A percentile compares a stretch with the other conserved stretches of the same genome.
These are phyloP conservation scores for Leccinum imitatum DNA, from an alignment of 768 basidiomycete species.

Conservation along the genomic window DNA sequence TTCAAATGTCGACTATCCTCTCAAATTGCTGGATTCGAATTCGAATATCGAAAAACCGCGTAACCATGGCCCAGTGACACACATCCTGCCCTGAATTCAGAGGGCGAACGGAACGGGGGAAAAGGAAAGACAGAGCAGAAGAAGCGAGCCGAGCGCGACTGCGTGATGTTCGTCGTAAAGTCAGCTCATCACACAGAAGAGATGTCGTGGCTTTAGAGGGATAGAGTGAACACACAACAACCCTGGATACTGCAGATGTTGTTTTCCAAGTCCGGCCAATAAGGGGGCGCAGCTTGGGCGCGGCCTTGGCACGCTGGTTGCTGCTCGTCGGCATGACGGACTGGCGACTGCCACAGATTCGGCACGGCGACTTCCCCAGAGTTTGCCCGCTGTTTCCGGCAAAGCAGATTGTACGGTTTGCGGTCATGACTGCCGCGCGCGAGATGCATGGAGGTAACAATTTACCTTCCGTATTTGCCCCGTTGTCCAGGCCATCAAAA, in stretches of 20 bases:
- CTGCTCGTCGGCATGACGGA: background rate
- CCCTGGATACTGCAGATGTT: conserved; percentile 55
- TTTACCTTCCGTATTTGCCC: no score
- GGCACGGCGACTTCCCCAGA: no score
- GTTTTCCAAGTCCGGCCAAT: conserved; percentile 41
- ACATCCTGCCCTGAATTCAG: no score
- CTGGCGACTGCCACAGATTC: no score
- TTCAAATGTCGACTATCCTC: background rate
- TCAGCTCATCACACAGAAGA: conserved; percentile 6
- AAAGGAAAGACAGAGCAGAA: conserved; percentile 26
- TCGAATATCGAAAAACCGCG: no score
- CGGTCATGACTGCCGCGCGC: no score
- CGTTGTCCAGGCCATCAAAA: no score
- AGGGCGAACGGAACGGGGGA: no score
- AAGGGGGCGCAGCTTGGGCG: background rate
- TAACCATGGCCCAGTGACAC: no score
- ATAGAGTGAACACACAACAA: conserved; percentile 28
- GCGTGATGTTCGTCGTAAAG: conserved; percentile 1
- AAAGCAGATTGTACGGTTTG: no score
- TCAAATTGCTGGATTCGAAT: background rate
- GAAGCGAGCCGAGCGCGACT: conserved; percentile 37
- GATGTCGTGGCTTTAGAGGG: conserved; percentile 4
- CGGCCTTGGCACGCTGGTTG: background rate
- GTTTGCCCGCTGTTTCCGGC: no score
- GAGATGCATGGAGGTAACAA: no score